Conservation (phyloP, 352 stramenopile genomes). For the Phytophthora foliorum region DNA sequence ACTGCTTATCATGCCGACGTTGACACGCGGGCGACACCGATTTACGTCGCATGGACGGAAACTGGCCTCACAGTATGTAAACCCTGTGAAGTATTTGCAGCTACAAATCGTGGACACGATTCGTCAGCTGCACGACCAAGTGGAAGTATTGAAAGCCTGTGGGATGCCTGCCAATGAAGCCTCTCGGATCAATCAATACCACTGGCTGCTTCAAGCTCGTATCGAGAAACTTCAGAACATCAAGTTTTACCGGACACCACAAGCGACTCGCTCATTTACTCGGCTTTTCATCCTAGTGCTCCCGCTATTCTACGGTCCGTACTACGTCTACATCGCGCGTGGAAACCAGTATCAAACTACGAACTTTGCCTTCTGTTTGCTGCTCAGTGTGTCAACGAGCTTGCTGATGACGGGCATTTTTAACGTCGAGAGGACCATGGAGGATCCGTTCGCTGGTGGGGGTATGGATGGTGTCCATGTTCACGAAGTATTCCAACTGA, state of each 20-base stretch:
- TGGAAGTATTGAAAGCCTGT: conserved; percentile 79
- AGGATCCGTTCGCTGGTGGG: conserved; percentile 80
- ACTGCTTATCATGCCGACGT: conserved; percentile 72
- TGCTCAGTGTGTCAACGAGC: conserved; percentile 81
- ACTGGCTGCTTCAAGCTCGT: conserved; percentile 86
- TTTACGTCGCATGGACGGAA: conserved; percentile 64
- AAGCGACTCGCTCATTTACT: conserved; percentile 88
- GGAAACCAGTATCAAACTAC: conserved; percentile 60
- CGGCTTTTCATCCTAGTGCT: conserved; percentile 88
- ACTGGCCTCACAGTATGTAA: conserved; percentile 53
- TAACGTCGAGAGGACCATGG: conserved; percentile 87
- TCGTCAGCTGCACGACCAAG: conserved; percentile 69
- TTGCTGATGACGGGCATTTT: conserved; percentile 91
- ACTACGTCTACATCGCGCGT: conserved; percentile 86
- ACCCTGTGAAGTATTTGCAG: conserved; percentile 56
- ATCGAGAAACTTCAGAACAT: conserved; percentile 88
- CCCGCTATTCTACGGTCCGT: conserved; percentile 87
- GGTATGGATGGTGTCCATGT: conserved; percentile 78
- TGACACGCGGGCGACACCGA: conserved; percentile 76
- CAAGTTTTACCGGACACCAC: conserved; percentile 90
- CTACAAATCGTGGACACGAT: conserved; percentile 71
- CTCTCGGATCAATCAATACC: conserved; percentile 91
- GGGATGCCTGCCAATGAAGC: conserved; percentile 86
- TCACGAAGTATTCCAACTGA: conserved; percentile 60
- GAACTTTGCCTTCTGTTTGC: conserved; percentile 83